phyloP scores from a whole-genome alignment of 768 basidiomycete species.

The Scleroderma citrinum region DNA sequence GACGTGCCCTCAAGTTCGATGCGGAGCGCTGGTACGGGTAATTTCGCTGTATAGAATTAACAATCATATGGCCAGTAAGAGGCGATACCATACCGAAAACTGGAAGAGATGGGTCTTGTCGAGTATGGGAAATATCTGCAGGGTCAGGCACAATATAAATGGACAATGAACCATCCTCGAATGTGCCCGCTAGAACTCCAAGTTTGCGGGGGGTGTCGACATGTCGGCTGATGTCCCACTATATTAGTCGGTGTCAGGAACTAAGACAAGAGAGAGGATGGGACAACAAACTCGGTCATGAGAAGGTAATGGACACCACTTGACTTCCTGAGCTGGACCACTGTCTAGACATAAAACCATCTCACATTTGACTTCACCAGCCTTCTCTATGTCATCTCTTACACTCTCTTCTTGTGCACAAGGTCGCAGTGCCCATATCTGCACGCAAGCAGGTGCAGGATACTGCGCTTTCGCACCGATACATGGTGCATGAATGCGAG shows the following conservation, averaged over 20 bases:
- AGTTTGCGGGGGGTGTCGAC: slow-evolving; percentile 46
- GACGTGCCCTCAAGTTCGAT: slow-evolving; percentile 71
- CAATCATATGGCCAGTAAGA: not conserved
- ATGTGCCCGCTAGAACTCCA: slow-evolving; percentile 79
- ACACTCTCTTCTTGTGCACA: slow-evolving; percentile 4
- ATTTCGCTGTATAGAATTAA: slow-evolving; percentile 37
- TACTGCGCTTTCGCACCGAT: slow-evolving; percentile 55
- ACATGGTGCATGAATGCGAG: slow-evolving; percentile 54
- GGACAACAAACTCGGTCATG: slow-evolving; percentile 47
- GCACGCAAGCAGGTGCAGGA: slow-evolving; percentile 64
- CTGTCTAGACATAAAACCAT: slow-evolving; percentile 81
- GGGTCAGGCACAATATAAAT: slow-evolving; percentile 81
- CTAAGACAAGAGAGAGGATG: not conserved
- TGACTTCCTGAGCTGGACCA: slow-evolving; percentile 74
- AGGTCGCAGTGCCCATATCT: slow-evolving; percentile 70
- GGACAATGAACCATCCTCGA: slow-evolving; percentile 81
- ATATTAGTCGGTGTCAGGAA: slow-evolving; percentile 2
- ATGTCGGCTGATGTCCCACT: slow-evolving; percentile 21
- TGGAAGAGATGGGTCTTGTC: slow-evolving; percentile 29
- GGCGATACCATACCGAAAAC: slow-evolving; percentile 43
- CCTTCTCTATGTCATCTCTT: slow-evolving; percentile 10
- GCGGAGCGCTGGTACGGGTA: slow-evolving; percentile 60
- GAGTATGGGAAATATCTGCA: slow-evolving; percentile 33
- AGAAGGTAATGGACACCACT: slow-evolving; percentile 91
- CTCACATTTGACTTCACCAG: slow-evolving; percentile 58